Evolutionary conservation across 331 rosid species (phyloP).

Genomic region (Rosa hybrid): DNA sequence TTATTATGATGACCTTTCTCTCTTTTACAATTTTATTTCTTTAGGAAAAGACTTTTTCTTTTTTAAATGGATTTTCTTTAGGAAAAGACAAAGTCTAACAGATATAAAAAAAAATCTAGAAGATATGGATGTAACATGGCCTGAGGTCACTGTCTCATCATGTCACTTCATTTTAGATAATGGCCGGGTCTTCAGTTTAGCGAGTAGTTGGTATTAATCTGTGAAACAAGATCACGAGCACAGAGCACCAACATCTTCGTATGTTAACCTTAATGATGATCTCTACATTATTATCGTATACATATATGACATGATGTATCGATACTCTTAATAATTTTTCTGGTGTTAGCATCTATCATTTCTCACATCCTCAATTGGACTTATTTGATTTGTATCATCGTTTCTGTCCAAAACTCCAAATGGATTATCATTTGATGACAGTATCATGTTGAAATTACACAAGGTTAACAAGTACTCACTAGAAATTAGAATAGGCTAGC

Average conservation of each 20-base stretch:
- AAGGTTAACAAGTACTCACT: neutral
- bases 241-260: neutral
- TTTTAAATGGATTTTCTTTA: neutral
- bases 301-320: neutral
- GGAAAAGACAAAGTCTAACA: conserved; percentile 24
- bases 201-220: neutral
- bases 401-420: neutral
- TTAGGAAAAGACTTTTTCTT: conserved; percentile 9
- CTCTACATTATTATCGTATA: neutral
- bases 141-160: conserved; percentile 24
- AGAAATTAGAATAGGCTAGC: neutral
- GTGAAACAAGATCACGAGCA: neutral
- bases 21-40: neutral
- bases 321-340: neutral
- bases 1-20: conserved; percentile 2
- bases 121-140: conserved; percentile 25
- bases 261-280: neutral
- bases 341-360: neutral
- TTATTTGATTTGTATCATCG: neutral
- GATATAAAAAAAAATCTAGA: conserved; percentile 20
- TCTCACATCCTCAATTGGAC: neutral
- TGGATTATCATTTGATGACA: neutral
- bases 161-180: neutral
- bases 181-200: neutral
- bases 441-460: neutral